Percentiles rank a stretch among this genome's conserved stretches.
phyloP scores from a whole-genome alignment of 2,329 filamentous ascomycete species.

The Pseudogymnoascus sp. region DNA sequence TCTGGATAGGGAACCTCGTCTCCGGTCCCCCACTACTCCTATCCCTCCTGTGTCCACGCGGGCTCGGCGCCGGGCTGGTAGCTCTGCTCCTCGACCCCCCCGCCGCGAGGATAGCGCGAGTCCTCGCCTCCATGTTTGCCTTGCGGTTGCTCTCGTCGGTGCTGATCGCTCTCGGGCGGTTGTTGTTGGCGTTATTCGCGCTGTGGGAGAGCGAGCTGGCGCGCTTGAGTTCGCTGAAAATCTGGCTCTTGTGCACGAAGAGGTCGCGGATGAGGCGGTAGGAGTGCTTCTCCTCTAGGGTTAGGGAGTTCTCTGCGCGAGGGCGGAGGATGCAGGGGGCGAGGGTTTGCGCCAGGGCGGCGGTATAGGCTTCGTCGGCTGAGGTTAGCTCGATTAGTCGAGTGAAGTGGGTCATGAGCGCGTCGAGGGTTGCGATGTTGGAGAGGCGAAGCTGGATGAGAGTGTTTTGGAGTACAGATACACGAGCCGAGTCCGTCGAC shows the following conservation, averaged over 20 bases:
- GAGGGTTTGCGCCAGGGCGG: slow-evolving; percentile 64
- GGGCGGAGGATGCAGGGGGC: slow-evolving; percentile 85
- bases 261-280: slow-evolving; percentile 87
- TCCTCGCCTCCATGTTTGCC: slow-evolving; percentile 88
- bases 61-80: slow-evolving; percentile 62
- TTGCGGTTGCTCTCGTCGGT: slow-evolving; percentile 94
- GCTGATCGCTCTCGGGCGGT: slow-evolving; percentile 76
- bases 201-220: slow-evolving; percentile 64
- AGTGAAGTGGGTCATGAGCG: slow-evolving; percentile 96
- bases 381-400: slow-evolving; percentile 94
- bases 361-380: slow-evolving; percentile 79
- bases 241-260: slow-evolving; percentile 86
- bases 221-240: slow-evolving; percentile 94
- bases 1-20: slow-evolving; percentile 78
- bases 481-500: slow-evolving; percentile 66
- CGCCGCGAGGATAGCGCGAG: slow-evolving; percentile 63
- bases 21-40: slow-evolving; percentile 66
- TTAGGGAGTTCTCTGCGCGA: slow-evolving; percentile 78
- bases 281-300: slow-evolving; percentile 90
- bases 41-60: slow-evolving; percentile 65
- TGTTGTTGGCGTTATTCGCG: slow-evolving; percentile 44
- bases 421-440: slow-evolving; percentile 98
- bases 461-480: slow-evolving; percentile 90
- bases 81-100: slow-evolving; percentile 60
- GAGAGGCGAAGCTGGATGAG: slow-evolving; percentile 89